A percentile compares a stretch with the other conserved stretches of the same genome.
phyloP scores from a whole-genome alignment of 2,329 filamentous ascomycete species.

The Cladophialophora psammophila region DNA sequence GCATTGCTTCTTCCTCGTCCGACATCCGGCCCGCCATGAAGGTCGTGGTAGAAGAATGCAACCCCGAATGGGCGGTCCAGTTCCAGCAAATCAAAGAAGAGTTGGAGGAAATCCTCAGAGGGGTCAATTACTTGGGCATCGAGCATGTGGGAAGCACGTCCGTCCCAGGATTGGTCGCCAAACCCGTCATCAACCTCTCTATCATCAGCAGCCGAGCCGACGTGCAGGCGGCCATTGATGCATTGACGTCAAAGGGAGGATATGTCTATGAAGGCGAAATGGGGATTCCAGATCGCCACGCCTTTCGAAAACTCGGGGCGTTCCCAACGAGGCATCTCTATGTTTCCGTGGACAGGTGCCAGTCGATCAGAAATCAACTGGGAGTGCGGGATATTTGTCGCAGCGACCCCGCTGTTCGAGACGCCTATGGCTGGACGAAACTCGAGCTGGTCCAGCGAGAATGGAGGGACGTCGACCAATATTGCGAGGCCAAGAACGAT shows the following conservation, averaged over 20 bases:
- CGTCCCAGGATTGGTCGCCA: conserved; percentile 46
- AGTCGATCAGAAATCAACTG: conserved; percentile 49
- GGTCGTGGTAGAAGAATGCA: conserved; percentile 34
- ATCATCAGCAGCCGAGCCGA: conserved; percentile 44
- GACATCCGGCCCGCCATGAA: conserved; percentile 9
- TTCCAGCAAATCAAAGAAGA: conserved; percentile 33
- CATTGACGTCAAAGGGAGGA: conserved; percentile 43
- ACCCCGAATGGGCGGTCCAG: conserved; percentile 30
- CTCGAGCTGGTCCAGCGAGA: conserved; percentile 28
- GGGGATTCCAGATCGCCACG: conserved; percentile 47
- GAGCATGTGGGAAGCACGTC: conserved; percentile 51
- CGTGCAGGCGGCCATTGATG: conserved; percentile 42
- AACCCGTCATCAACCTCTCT: conserved; percentile 50
- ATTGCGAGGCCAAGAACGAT: conserved; percentile 38
- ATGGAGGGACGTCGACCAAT: conserved; percentile 34
- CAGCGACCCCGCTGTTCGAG: conserved; percentile 43
- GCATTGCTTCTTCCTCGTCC: background rate
- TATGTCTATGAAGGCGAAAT: conserved; percentile 49
- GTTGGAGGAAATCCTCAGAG: conserved; percentile 28
- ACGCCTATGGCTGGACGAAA: conserved; percentile 37
- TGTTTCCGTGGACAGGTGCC: conserved; percentile 46
- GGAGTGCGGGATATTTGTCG: conserved; percentile 48
- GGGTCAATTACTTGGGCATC: conserved; percentile 39
- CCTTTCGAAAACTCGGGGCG: conserved; percentile 45
- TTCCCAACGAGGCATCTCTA: conserved; percentile 46